A percentile compares a stretch with the other conserved stretches of the same genome.
phyloP scores from a whole-genome alignment of 257 asterid genomes.

The Rehmannia glutinosa region DNA sequence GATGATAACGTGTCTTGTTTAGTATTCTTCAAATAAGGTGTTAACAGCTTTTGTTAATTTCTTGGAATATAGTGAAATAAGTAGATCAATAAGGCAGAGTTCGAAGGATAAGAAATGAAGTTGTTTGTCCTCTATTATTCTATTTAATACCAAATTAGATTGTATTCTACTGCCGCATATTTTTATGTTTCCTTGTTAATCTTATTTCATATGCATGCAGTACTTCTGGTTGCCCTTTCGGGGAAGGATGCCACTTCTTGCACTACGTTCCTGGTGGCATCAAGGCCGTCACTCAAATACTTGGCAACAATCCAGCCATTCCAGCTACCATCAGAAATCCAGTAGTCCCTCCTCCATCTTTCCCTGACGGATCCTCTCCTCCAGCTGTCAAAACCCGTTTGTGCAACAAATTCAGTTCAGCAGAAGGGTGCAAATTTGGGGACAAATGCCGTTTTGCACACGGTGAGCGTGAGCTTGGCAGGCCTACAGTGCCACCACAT shows the following conservation, averaged over 20 bases:
- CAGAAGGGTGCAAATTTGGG: slow-evolving; percentile 80
- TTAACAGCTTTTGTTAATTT: too few relatives aligned
- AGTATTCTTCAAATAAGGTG: too few relatives aligned
- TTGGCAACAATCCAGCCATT: slow-evolving; percentile 73
- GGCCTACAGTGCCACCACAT: slow-evolving; percentile 38
- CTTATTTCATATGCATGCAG: slow-evolving; percentile 36
- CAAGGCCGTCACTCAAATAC: slow-evolving; percentile 79
- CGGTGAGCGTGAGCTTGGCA: slow-evolving; percentile 76
- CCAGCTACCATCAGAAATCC: slow-evolving; percentile 45
- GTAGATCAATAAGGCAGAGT: too few relatives aligned
- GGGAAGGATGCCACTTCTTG: slow-evolving; percentile 80
- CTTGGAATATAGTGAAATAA: too few relatives aligned
- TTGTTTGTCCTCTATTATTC: too few relatives aligned
- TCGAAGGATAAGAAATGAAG: too few relatives aligned
- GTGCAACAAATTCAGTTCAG: slow-evolving; percentile 57
- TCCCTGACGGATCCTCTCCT: slow-evolving; percentile 50
- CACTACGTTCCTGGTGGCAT: slow-evolving; percentile 87
- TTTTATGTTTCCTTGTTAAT: slow-evolving; percentile 4
- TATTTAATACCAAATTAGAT: neutral
- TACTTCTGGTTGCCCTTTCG: slow-evolving; percentile 74
- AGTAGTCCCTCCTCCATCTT: slow-evolving; percentile 39
- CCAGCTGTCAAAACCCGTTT: slow-evolving; percentile 62
- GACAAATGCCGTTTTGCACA: slow-evolving; percentile 78
- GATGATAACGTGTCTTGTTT: too few relatives aligned
- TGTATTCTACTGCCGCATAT: neutral